Evolutionary conservation across 768 basidiomycete genomes (phyloP), one percentile per base, ranked within the genome.

Genomic region (Termitomyces sp.): DNA sequence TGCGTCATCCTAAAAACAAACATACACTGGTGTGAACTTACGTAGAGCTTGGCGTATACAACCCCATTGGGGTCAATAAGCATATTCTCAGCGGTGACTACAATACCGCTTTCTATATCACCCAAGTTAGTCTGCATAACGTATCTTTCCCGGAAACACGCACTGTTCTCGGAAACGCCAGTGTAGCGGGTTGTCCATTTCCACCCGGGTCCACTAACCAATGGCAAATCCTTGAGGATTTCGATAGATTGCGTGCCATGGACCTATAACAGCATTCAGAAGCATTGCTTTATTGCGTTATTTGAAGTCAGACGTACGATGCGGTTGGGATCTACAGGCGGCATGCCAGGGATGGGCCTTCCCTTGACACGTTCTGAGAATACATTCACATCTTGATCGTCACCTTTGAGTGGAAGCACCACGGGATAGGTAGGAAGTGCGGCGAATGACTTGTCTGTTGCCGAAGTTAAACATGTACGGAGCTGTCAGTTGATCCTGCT

Each of bases 361-460:
- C 73, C 66, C 61, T 78, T 73, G 36, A 84, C 65, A 32, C 74
- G 73, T 32, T 82, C 76, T 24, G 80, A 74, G 70, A 94, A 95
- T 59, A 85, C 69, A 58, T 85, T 84, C 20, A 93, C 78, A 55
- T 93, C 91, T 49, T 80, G 76, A 56, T 76, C 80, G 38, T 79
- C 75, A 12, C 88, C 86, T 72, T 92, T 93, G 66, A 92, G 77
- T 30, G 70, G 73, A 6, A 94, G 78, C 0, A 90, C 88, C 16
- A 92, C 90, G 2, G 92, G 92, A 70, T 87, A 95, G 0, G 92
- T 94, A 9, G 93, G 92, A 65, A 94, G 77, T 3, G 91, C 82
- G 14, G 86, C 76, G 71, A 89, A 95, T 30, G 80, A 75, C 59
- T 80, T 78, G 72, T 87, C 87, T 47, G 38, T 16, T 22, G 58